Conservation (phyloP, 139 green algal species). For the Tetradesmus lagerheimii region DNA sequence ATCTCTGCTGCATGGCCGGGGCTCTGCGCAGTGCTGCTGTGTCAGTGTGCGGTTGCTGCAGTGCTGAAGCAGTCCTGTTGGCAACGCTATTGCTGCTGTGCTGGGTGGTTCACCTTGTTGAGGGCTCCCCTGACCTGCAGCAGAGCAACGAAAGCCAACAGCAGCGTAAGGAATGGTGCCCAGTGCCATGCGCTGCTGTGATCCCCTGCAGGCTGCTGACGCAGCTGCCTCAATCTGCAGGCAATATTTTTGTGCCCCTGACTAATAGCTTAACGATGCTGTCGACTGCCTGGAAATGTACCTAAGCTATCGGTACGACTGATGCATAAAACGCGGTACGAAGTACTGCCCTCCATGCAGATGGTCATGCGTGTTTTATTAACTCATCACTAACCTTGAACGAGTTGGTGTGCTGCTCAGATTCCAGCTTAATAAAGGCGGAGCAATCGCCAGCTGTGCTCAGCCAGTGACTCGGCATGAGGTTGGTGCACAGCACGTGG, state of each 20-base stretch:
- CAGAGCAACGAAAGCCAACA: not conserved
- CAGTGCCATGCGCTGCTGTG: not conserved
- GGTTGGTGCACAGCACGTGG: not conserved
- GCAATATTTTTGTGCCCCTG: no score
- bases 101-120: not conserved
- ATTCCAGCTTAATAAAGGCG: constrained; percentile 36
- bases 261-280: no score
- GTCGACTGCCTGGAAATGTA: no score
- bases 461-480: constrained; percentile 34
- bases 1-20: not conserved
- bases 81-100: not conserved
- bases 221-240: not conserved
- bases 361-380: no score
- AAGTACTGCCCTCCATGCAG: no score
- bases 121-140: not conserved
- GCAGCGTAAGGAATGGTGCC: not conserved
- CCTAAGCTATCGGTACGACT: not conserved
- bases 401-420: constrained; percentile 62
- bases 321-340: constrained; percentile 57
- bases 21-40: not conserved
- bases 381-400: constrained; percentile 71
- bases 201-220: no score
- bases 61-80: no score
- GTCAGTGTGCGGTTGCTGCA: not conserved
- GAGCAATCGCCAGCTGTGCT: constrained; percentile 8